A percentile compares a stretch with the other conserved stretches of the same genome.
Evolutionary conservation across 805 yeast species (phyloP).

Genomic region (Lipomyces yamanashiensis): DNA sequence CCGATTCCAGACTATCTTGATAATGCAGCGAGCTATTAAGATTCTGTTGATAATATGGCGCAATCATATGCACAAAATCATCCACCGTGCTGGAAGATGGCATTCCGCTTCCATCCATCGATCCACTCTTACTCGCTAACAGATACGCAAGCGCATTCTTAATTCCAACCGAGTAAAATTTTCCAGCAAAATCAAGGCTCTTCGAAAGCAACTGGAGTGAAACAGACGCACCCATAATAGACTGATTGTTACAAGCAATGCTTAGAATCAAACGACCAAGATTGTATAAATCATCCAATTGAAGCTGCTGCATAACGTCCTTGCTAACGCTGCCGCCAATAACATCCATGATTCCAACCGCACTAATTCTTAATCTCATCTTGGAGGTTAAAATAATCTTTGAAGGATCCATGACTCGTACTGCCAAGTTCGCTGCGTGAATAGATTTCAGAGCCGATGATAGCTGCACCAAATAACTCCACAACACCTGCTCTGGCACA

Average conservation of each 20-base stretch:
- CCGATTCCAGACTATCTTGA: constrained; percentile 44
- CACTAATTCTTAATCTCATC: constrained; percentile 70
- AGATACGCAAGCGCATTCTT: constrained; percentile 25
- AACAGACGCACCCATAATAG: constrained; percentile 9
- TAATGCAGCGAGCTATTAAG: constrained; percentile 39
- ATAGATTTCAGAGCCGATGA: constrained; percentile 67
- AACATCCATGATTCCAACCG: constrained; percentile 74
- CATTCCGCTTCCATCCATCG: constrained; percentile 14
- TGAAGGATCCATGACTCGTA: constrained; percentile 64
- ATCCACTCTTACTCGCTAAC: constrained; percentile 9
- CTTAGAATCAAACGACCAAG: constrained; percentile 67
- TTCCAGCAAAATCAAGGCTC: constrained; percentile 21
- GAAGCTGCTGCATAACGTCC: constrained; percentile 45
- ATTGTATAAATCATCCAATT: constrained; percentile 59
- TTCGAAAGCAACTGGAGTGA: constrained; percentile 16
- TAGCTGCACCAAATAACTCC: constrained; percentile 80
- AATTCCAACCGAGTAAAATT: constrained; percentile 25
- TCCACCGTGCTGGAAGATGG: constrained; percentile 28
- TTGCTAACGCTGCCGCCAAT: constrained; percentile 44
- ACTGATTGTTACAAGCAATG: constrained; percentile 48
- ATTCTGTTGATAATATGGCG: constrained; percentile 39
- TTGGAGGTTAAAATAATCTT: constrained; percentile 75
- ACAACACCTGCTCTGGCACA: constrained; percentile 67
- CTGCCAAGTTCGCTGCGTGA: constrained; percentile 68
- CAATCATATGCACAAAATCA: constrained; percentile 38